Base-by-base conservation (phyloP, 352 stramenopile species). In the Phytophthora rubi region DNA sequence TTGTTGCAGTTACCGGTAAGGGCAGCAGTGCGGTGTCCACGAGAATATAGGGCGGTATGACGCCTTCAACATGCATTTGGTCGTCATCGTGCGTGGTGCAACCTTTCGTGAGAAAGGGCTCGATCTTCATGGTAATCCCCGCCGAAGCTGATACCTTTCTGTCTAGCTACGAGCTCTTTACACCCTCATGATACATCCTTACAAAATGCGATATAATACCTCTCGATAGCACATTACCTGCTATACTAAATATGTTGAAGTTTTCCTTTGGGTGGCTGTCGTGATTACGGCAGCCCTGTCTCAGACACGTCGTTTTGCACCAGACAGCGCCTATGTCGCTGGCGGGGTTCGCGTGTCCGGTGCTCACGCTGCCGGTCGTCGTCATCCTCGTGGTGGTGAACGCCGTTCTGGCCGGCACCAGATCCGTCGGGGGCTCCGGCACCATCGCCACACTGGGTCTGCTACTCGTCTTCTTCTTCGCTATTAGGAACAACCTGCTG, bases 401-500 rank as follows among this genome's bases (percentile, higher is more conserved):
- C 35, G 53, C 52, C 1, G n/a, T 65, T 21, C 21, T 64, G 21
- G 52, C 62, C n/a, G 13, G 53, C 3, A 42, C 33, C 13, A 49
- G 52, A 13, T 33, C 69, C 4, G 65, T 74, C 0, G 28, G 23
- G 7, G 61, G 37, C 18, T 71, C 65, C 0, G 80, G 77, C 0
- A 55, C 42, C 2, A 45, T 70, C 3, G 65, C 80, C 13, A 44
- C 65, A 4, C 12, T 85, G 18, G 53, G 64, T 4, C 44, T 88
- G 56, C 26, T 79, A 3, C 13, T 82, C 3, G 65, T 79, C 5
- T 83, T 88, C 45, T 69, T 73, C n/a, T 64, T 88, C 12, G 65
- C 75, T 3, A 65, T 88, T 6, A 67, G 80, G 54, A 84, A 88
- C 72, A 88, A 88, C 53, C 58, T 72, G 9, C 37, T 82, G 33